These are phyloP conservation scores for Fagopyrum homotropicum DNA, from an alignment of 148 eudicot genomes.

Conservation along the genomic window DNA sequence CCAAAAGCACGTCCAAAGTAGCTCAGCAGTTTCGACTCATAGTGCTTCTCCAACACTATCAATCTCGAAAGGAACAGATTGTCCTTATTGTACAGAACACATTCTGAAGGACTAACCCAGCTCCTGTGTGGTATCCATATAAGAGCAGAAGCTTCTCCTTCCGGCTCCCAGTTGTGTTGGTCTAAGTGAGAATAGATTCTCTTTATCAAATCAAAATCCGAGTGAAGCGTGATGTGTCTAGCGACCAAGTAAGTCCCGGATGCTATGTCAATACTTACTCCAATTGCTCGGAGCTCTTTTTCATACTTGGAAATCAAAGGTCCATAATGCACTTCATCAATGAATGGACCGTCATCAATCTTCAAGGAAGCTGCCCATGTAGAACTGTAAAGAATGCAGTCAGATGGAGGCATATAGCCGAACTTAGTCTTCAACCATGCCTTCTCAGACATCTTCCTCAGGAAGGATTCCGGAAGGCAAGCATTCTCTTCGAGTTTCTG, in stretches of 20 bases:
- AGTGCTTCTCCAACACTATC: conserved; percentile 36
- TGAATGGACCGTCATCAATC: conserved; percentile 49
- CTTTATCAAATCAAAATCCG: conserved; percentile 25
- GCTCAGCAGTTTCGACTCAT: conserved; percentile 23
- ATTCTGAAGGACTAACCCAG: conserved; percentile 43
- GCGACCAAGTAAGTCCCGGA: conserved; percentile 35
- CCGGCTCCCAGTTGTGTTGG: conserved; percentile 31
- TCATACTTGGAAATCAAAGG: conserved; percentile 22
- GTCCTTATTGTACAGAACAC: conserved; percentile 46
- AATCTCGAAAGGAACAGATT: conserved; percentile 32
- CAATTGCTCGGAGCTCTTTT: conserved; percentile 38
- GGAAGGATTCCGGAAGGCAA: conserved; percentile 23
- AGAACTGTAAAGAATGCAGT: conserved; percentile 34
- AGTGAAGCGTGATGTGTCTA: conserved; percentile 25
- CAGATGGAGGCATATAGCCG: conserved; percentile 42
- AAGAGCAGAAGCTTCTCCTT: not conserved
- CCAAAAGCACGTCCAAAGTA: conserved; percentile 37
- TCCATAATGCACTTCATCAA: conserved; percentile 56
- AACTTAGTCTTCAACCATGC: conserved; percentile 49
- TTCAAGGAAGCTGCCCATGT: conserved; percentile 23
- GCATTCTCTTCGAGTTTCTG: not conserved
- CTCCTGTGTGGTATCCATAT: conserved; percentile 56
- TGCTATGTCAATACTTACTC: conserved; percentile 28
- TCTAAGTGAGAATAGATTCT: conserved; percentile 37
- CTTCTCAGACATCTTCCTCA: conserved; percentile 14